phyloP scores from a whole-genome alignment of 805 yeast genomes.

The Candida andamanensis region DNA sequence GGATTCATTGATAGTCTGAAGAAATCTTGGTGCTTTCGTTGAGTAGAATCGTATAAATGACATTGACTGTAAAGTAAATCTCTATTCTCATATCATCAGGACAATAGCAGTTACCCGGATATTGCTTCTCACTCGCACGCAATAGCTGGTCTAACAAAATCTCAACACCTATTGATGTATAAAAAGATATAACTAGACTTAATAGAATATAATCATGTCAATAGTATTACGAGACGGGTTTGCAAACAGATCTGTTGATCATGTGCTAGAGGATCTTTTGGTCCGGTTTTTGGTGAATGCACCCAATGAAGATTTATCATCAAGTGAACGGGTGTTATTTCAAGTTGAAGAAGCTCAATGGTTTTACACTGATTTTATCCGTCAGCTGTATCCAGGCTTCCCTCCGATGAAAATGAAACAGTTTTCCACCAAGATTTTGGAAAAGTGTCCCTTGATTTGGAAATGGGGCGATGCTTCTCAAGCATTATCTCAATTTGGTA shows the following conservation, averaged over 20 bases:
- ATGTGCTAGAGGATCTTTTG: conserved; percentile 76
- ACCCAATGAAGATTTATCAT: conserved; percentile 84
- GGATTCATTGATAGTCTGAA: conserved; percentile 32
- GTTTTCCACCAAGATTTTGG: conserved; percentile 64
- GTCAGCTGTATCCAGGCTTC: conserved; percentile 64
- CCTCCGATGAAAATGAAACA: conserved; percentile 75
- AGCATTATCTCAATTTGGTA: conserved; percentile 73
- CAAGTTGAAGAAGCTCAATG: conserved; percentile 98
- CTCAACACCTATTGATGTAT: neutral
- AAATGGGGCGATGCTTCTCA: conserved; percentile 79
- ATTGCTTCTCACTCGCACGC: no score
- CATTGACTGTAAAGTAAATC: conserved; percentile 1
- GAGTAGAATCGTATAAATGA: conserved; percentile 6
- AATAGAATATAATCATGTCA: conserved; percentile 51
- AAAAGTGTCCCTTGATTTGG: conserved; percentile 73
- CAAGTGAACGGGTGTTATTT: conserved; percentile 77
- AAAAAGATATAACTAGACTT: no score
- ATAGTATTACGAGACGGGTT: conserved; percentile 53
- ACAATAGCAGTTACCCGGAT: conserved; percentile 6
- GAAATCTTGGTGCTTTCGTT: conserved; percentile 27
- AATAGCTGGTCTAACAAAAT: no score
- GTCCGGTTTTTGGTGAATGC: conserved; percentile 89
- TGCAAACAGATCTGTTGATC: conserved; percentile 61
- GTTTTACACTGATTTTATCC: conserved; percentile 86
- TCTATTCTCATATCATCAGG: neutral